These are phyloP conservation scores for Magnusiomyces suaveolens DNA, from an alignment of 1,139 yeast genomes.

Conservation along the genomic window DNA sequence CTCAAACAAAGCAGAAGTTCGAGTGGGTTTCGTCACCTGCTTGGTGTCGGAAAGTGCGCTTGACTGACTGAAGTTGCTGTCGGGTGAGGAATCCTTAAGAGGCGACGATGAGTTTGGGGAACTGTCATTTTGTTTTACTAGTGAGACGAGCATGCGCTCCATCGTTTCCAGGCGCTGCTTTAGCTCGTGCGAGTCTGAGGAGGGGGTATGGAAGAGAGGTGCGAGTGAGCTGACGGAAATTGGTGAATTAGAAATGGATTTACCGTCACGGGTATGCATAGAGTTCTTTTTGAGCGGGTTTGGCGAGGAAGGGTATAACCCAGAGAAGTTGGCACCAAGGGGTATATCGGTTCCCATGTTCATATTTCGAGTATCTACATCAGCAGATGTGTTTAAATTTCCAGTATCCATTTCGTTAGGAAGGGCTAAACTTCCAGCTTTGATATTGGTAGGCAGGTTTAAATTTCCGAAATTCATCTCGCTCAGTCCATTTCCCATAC, in stretches of 20 bases:
- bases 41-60: conserved; percentile 10
- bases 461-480: too few relatives aligned
- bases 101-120: not conserved
- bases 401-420: too few relatives aligned
- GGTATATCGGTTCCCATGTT: too few relatives aligned
- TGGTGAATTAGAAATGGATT: not conserved
- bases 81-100: conserved; percentile 1
- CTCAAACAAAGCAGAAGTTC: not conserved
- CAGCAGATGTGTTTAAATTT: too few relatives aligned
- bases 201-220: not conserved
- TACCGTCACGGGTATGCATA: not conserved
- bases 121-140: conserved; percentile 14
- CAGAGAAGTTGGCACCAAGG: too few relatives aligned
- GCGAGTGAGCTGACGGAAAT: not conserved
- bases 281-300: not conserved
- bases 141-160: conserved; percentile 26
- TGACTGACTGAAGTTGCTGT: not conserved
- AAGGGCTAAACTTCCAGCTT: too few relatives aligned
- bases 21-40: conserved; percentile 13
- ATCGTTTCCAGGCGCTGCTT: conserved; percentile 24
- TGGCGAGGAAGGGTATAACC: too few relatives aligned
- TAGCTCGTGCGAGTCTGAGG: not conserved
- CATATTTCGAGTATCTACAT: too few relatives aligned
- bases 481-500: too few relatives aligned
- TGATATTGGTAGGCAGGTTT: too few relatives aligned